phyloP scores from a whole-genome alignment of 768 basidiomycete genomes.

The Pulveroboletus sp. region DNA sequence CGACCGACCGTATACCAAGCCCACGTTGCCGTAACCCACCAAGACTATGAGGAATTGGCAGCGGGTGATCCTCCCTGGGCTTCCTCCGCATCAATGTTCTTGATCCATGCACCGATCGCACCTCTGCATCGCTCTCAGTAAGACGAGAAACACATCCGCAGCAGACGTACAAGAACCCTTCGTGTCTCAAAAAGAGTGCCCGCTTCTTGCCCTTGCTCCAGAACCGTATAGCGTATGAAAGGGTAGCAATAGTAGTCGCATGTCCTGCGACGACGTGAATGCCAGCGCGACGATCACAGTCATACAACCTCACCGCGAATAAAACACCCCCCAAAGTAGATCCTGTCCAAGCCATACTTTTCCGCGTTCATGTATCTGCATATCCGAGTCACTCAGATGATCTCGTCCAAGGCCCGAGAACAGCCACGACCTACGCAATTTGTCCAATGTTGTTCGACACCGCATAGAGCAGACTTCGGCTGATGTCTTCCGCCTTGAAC shows the following conservation, averaged over 20 bases:
- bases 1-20: background rate
- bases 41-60: conserved; percentile 7
- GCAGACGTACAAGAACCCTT: conserved; percentile 86
- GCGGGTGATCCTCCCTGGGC: conserved; percentile 7
- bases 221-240: conserved; percentile 98
- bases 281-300: background rate
- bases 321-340: conserved; percentile 99
- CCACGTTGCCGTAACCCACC: conserved; percentile 1
- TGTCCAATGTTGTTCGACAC: conserved; percentile 99
- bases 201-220: conserved; percentile 98
- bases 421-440: conserved; percentile 77
- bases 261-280: conserved; percentile 56
- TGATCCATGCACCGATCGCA: conserved; percentile 95
- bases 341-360: conserved; percentile 92
- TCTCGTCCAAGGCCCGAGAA: conserved; percentile 1
- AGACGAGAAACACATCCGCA: background rate
- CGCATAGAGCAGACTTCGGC: conserved; percentile 89
- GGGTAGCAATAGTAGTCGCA: conserved; percentile 91
- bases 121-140: conserved; percentile 48
- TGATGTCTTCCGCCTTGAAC: conserved; percentile 91
- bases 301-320: conserved; percentile 72
- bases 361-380: conserved; percentile 93
- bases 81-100: conserved; percentile 69
- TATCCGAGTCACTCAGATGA: conserved; percentile 12
- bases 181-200: conserved; percentile 93